phyloP scores from a whole-genome alignment of 495 filamentous ascomycete species.

The Neurospora sp. region DNA sequence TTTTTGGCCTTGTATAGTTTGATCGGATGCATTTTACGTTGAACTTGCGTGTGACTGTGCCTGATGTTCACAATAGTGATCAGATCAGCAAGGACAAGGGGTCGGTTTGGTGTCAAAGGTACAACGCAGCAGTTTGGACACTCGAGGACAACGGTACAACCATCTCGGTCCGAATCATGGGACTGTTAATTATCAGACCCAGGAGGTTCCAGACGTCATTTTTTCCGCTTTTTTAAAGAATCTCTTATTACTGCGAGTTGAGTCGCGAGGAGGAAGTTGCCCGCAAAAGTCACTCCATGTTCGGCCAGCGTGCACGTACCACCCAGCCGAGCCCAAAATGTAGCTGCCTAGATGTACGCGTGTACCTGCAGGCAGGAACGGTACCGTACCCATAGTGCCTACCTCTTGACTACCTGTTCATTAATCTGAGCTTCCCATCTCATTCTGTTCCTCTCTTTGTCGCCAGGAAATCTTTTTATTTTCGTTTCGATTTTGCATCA shows the following conservation, averaged over 20 bases:
- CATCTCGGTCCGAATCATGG: neutral
- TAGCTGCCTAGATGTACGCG: neutral
- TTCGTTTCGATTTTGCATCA: neutral
- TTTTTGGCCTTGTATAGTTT: neutral
- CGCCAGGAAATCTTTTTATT: neutral
- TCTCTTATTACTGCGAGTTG: no score
- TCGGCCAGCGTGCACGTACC: neutral
- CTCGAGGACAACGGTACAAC: neutral
- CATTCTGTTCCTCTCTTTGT: neutral
- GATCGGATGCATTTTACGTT: neutral
- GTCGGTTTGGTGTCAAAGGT: neutral
- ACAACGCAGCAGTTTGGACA: neutral
- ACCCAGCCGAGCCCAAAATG: neutral
- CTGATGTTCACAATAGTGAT: neutral
- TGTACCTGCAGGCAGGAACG: neutral
- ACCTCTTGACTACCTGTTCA: neutral
- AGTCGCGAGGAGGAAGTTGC: neutral
- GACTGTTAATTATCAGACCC: no score
- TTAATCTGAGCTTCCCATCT: neutral
- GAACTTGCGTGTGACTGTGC: neutral
- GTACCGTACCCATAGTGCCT: neutral
- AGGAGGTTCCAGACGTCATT: no score
- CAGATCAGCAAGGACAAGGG: neutral
- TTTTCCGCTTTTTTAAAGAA: no score
- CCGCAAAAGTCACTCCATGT: neutral